phyloP scores from a whole-genome alignment of 2,329 filamentous ascomycete genomes.

The Fusarium piperis region DNA sequence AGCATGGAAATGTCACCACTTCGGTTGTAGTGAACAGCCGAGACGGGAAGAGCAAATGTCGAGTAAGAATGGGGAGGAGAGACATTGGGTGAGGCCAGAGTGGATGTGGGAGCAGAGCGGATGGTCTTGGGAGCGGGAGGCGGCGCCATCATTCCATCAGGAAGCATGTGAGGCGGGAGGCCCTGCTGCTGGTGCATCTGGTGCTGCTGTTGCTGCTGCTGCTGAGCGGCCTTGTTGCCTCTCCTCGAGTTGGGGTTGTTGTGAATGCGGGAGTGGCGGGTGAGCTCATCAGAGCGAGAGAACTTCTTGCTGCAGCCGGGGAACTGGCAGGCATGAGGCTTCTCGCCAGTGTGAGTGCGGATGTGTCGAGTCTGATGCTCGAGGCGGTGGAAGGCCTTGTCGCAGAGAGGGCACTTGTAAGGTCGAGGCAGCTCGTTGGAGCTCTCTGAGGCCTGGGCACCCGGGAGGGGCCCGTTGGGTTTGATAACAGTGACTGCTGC shows the following conservation, averaged over 20 bases:
- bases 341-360: slow-evolving; percentile 96
- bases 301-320: slow-evolving; percentile 97
- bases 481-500: slow-evolving; percentile 66
- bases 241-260: slow-evolving; percentile 97
- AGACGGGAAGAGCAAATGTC: slow-evolving; percentile 67
- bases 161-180: slow-evolving; percentile 55
- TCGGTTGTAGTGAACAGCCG: slow-evolving; percentile 61
- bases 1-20: slow-evolving; percentile 67
- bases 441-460: slow-evolving; percentile 67
- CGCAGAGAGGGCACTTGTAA: slow-evolving; percentile 98
- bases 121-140: slow-evolving; percentile 80
- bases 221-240: slow-evolving; percentile 78
- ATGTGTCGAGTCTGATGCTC: slow-evolving; percentile 95
- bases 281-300: slow-evolving; percentile 95
- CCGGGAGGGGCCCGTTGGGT: slow-evolving; percentile 70
- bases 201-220: slow-evolving; percentile 49
- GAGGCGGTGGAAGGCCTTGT: slow-evolving; percentile 97
- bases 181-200: slow-evolving; percentile 53
- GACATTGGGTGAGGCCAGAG: slow-evolving; percentile 91
- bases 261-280: slow-evolving; percentile 96
- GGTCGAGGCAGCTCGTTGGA: slow-evolving; percentile 84
- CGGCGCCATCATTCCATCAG: slow-evolving; percentile 79
- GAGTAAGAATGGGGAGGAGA: slow-evolving; percentile 92
- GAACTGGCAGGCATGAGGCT: slow-evolving; percentile 95
- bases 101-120: slow-evolving; percentile 87